phyloP scores from a whole-genome alignment of 2,329 filamentous ascomycete genomes.

The Aspergillus sp. region DNA sequence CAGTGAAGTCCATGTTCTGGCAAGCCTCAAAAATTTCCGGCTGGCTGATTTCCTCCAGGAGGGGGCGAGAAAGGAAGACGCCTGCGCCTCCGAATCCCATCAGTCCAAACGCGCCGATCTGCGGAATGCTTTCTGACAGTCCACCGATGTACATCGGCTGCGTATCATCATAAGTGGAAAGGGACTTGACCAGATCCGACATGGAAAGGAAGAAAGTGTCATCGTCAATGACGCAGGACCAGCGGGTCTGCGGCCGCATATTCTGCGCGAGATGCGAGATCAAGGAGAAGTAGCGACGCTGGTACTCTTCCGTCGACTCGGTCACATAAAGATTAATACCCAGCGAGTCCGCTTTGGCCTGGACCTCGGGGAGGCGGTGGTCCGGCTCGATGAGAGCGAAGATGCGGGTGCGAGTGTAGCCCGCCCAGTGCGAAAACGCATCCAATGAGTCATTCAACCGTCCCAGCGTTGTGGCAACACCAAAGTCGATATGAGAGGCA shows the following conservation, averaged over 20 bases:
- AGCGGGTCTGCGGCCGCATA: conserved; percentile 46
- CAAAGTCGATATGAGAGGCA: conserved; percentile 54
- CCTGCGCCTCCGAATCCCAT: conserved; percentile 63
- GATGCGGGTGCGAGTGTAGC: conserved; percentile 50
- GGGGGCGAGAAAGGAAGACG: conserved; percentile 55
- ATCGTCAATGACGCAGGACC: conserved; percentile 60
- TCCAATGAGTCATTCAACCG: conserved; percentile 52
- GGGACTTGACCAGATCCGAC: conserved; percentile 47
- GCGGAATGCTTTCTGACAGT: conserved; percentile 55
- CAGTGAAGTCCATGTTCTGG: conserved; percentile 44
- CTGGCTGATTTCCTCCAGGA: conserved; percentile 48
- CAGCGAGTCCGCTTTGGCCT: conserved; percentile 34
- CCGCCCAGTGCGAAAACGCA: conserved; percentile 57
- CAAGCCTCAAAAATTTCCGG: conserved; percentile 47
- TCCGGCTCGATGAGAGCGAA: conserved; percentile 51
- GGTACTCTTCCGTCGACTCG: conserved; percentile 34
- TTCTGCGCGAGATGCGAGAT: conserved; percentile 50
- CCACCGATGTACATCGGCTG: conserved; percentile 55
- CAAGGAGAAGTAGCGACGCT: conserved; percentile 57
- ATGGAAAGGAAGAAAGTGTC: conserved; percentile 63
- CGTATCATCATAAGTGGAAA: conserved; percentile 49
- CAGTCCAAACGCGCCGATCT: conserved; percentile 53
- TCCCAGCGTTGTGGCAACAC: conserved; percentile 53
- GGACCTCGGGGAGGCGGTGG: conserved; percentile 25
- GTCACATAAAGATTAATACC: conserved; percentile 43